phyloP scores from a whole-genome alignment of 108 stramenopile genomes.

The Stephanodiscus minutulus region DNA sequence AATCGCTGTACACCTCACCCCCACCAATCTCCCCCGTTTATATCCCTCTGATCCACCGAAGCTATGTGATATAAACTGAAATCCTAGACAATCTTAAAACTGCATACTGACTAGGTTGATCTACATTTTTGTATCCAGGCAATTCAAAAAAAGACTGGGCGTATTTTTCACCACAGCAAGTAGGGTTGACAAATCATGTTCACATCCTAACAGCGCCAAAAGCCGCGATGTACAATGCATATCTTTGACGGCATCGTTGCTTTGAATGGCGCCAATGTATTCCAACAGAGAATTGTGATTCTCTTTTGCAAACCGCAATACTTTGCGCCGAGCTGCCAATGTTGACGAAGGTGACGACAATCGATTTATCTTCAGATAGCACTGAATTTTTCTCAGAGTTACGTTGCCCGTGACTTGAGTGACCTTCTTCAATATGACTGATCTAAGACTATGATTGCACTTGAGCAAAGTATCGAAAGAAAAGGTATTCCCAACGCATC shows the following conservation, averaged over 20 bases:
- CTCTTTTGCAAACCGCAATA: constrained; percentile 4
- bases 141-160: neutral
- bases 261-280: neutral
- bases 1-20: no score
- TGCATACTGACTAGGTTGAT: no score
- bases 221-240: constrained; percentile 2
- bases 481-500: constrained; percentile 13
- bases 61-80: no score
- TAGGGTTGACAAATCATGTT: constrained; percentile 7
- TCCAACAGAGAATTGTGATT: constrained; percentile 2
- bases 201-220: constrained; percentile 2
- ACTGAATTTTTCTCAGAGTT: constrained; percentile 17
- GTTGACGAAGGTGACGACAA: neutral
- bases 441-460: constrained; percentile 19
- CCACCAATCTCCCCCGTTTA: no score
- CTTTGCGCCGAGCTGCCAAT: constrained; percentile 7
- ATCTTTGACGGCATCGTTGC: neutral
- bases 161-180: neutral
- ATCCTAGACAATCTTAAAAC: no score
- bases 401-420: constrained; percentile 5
- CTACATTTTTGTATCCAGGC: constrained; percentile 12
- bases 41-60: no score
- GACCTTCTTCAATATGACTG: constrained; percentile 21
- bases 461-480: constrained; percentile 8
- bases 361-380: constrained; percentile 25